A percentile compares a stretch with the other conserved stretches of the same genome.
These are phyloP conservation scores for Fagopyrum tataricum DNA, from an alignment of 148 eudicot genomes.

Conservation along the genomic window DNA sequence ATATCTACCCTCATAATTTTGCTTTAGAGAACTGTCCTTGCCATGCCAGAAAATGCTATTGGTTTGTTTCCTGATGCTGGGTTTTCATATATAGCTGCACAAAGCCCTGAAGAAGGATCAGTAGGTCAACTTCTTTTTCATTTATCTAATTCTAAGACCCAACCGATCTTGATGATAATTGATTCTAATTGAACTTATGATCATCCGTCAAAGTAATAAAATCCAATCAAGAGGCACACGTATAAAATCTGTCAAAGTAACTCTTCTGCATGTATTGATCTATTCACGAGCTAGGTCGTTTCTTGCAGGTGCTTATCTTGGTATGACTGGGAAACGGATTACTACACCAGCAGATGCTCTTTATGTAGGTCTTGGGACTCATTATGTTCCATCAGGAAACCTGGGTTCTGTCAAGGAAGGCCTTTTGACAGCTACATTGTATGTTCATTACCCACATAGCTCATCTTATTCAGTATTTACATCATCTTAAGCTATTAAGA, in stretches of 20 bases:
- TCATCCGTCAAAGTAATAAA: background rate
- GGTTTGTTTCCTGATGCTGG: conserved; percentile 99
- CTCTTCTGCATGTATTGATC: background rate
- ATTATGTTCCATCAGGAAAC: conserved; percentile 72
- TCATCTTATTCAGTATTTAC: background rate
- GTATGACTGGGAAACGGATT: conserved; percentile 85
- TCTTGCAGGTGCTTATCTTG: conserved; percentile 84
- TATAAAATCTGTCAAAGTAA: background rate
- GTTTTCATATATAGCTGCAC: conserved; percentile 87
- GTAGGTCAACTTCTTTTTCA: conserved; percentile 47
- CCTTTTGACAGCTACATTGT: conserved; percentile 63
- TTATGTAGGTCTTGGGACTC: conserved; percentile 80
- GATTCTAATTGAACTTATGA: background rate
- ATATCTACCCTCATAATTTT: conserved; percentile 9
- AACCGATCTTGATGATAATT: background rate
- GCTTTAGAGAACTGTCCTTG: conserved; percentile 80
- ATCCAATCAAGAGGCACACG: background rate
- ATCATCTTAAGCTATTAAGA: background rate
- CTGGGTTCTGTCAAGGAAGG: conserved; percentile 63
- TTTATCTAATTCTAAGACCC: background rate
- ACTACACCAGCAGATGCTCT: conserved; percentile 89
- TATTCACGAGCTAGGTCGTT: conserved; percentile 14
- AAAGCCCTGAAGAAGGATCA: conserved; percentile 86
- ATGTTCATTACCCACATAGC: conserved; percentile 22
- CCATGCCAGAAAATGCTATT: conserved; percentile 97